Evolutionary conservation across 208 protist species (phyloP), one percentile per base, ranked within the genome.

Genomic region (Trypanosoma avium): DNA sequence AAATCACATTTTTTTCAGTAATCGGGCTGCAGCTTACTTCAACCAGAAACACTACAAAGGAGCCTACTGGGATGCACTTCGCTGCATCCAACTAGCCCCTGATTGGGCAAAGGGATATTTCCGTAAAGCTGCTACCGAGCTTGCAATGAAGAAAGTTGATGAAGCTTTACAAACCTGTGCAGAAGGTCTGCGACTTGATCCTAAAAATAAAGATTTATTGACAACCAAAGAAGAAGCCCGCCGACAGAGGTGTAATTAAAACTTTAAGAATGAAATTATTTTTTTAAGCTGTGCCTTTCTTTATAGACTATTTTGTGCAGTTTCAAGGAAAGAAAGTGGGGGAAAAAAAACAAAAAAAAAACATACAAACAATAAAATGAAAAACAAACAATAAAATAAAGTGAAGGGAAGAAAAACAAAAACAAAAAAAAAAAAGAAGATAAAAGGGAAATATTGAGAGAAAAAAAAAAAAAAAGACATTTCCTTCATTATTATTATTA

Each of bases 101-200:
- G 70, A 82, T 29, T 98, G 94, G 91, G 67, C 90, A 9, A 97
- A 97, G 78, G 95, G 93, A 38, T 98, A 97, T 70, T 78, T 95
- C 26, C 88, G 97, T 48, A 92, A 91, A 72, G 84, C 77, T 15
- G 85, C 85, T 7, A 90, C 86, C 0, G 76, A 89, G 59, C 67
- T 92, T 0, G 85, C 79, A 21, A 54, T 95, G 61, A 86, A 88
- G 46, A 73, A 59, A 38, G 79, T 81, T 53, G 78, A 75, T 6
- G 90, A 93, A 29, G 77, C 86, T 10, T 38, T 81, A 21, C 64
- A 74, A 35, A 86, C 86, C 4, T 84, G 81, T 12, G 77, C 71
- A 12, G 52, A 78, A 21, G 90, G 90, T 13, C 61, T 95, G 27
- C 79, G 75, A 48, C 57, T 93, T 7, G 86, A 92, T 40, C 67